Evolutionary conservation across 331 rosid genomes (phyloP).

Genomic region (Pyrus hybrid): DNA sequence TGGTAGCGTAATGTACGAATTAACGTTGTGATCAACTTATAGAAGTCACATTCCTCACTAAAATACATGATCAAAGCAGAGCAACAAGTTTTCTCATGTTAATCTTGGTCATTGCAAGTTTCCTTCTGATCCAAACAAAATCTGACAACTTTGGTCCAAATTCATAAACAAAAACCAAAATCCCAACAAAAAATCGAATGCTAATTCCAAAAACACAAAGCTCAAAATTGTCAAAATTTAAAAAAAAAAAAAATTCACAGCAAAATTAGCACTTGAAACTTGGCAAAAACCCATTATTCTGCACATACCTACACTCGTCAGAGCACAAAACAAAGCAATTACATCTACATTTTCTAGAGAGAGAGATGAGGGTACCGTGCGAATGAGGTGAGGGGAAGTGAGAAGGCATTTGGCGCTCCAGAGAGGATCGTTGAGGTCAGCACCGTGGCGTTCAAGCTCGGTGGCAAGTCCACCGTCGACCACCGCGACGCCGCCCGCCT

Average conservation of each 20-base stretch:
- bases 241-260: background rate
- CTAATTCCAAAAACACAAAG: background rate
- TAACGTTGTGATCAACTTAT: background rate
- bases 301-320: background rate
- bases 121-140: background rate
- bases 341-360: background rate
- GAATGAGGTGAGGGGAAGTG: slow-evolving; percentile 74
- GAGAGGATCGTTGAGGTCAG: slow-evolving; percentile 88
- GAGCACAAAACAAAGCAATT: background rate
- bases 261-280: background rate
- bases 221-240: background rate
- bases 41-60: background rate
- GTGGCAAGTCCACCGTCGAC: slow-evolving; percentile 91
- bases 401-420: slow-evolving; percentile 98
- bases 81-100: background rate
- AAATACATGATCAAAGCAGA: background rate
- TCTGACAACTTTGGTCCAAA: slow-evolving; percentile 5
- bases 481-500: slow-evolving; percentile 64
- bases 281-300: background rate
- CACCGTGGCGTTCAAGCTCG: slow-evolving; percentile 88
- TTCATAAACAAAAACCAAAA: background rate
- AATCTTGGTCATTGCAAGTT: background rate
- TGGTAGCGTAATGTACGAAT: background rate
- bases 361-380: slow-evolving; percentile 33
- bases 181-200: background rate